A percentile compares a stretch with the other conserved stretches of the same genome.
These are phyloP conservation scores for Geranium incanum DNA, from an alignment of 441 rosid species.

Conservation along the genomic window DNA sequence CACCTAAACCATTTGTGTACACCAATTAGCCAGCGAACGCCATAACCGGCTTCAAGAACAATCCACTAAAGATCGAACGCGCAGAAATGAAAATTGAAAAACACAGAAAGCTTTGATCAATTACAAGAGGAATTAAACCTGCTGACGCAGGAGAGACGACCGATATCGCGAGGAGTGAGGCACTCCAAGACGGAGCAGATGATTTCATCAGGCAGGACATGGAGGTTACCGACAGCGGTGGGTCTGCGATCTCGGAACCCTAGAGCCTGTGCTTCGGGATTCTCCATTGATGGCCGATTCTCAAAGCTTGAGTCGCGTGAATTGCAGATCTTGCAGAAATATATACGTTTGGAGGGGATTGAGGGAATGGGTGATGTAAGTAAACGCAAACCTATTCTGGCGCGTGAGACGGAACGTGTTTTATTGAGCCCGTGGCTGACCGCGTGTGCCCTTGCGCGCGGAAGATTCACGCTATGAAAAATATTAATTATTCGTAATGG, in stretches of 20 bases:
- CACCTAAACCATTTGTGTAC: background rate
- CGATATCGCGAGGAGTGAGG: conserved; percentile 66
- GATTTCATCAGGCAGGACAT: conserved; percentile 64
- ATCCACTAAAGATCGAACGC: background rate
- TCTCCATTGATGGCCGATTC: conserved; percentile 33
- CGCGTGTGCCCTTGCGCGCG: conserved; percentile 9
- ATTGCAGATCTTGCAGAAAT: background rate
- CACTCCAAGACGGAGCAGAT: conserved; percentile 50
- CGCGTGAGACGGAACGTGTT: conserved; percentile 3
- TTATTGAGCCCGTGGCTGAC: background rate
- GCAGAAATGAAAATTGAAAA: background rate
- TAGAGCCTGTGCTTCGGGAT: conserved; percentile 23
- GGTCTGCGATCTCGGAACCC: conserved; percentile 51
- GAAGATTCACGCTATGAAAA: conserved; percentile 10
- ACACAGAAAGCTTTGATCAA: background rate
- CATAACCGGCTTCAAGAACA: background rate
- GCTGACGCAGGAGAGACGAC: conserved; percentile 83
- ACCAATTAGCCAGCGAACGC: background rate
- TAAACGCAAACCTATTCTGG: background rate
- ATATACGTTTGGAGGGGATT: conserved; percentile 3
- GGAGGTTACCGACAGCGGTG: conserved; percentile 61
- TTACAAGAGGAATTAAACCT: conserved; percentile 36
- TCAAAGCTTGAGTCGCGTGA: background rate
- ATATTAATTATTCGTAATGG: background rate
- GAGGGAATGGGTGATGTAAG: background rate